These are phyloP conservation scores for Colletotrichum lentis DNA, from an alignment of 2,329 filamentous ascomycete genomes.

Conservation along the genomic window DNA sequence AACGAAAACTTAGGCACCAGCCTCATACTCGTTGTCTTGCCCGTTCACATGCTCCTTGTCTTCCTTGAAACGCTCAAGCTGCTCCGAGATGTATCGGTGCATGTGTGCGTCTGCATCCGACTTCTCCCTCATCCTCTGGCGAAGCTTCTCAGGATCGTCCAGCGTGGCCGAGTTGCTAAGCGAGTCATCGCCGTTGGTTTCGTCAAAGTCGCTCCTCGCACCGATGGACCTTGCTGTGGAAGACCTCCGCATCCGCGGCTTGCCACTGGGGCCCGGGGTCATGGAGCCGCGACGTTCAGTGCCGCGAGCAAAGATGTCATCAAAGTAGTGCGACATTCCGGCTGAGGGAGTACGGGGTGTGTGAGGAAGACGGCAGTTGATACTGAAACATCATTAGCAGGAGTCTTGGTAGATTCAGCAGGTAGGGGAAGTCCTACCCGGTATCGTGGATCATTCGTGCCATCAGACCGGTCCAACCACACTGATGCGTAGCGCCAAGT, in stretches of 20 bases:
- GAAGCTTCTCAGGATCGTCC: slow-evolving; percentile 48
- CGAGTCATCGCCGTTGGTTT: slow-evolving; percentile 56
- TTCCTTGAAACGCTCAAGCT: slow-evolving; percentile 73
- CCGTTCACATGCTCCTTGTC: slow-evolving; percentile 42
- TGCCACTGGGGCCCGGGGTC: slow-evolving; percentile 40
- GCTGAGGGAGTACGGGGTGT: slow-evolving; percentile 87
- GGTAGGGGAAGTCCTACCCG: slow-evolving; percentile 68
- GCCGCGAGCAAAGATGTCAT: slow-evolving; percentile 79
- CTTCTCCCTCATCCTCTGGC: slow-evolving; percentile 59
- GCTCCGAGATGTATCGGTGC: slow-evolving; percentile 81
- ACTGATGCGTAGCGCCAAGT: slow-evolving; percentile 91
- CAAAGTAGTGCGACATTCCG: slow-evolving; percentile 92
- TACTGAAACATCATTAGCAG: slow-evolving; percentile 54
- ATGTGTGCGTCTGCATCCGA: slow-evolving; percentile 73
- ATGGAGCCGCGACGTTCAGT: slow-evolving; percentile 51
- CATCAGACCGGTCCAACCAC: slow-evolving; percentile 94
- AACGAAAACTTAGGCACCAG: slow-evolving; percentile 39
- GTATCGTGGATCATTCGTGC: slow-evolving; percentile 98
- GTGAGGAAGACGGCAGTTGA: slow-evolving; percentile 89
- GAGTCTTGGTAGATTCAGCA: not conserved
- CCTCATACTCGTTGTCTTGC: slow-evolving; percentile 59
- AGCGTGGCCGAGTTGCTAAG: slow-evolving; percentile 32
- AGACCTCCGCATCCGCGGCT: slow-evolving; percentile 73
- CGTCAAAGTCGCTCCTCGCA: slow-evolving; percentile 79
- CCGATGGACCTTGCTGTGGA: slow-evolving; percentile 87